Evolutionary conservation across 148 eudicot genomes (phyloP), one percentile per base, ranked within the genome.

Genomic region (Fallopia convolvulus): DNA sequence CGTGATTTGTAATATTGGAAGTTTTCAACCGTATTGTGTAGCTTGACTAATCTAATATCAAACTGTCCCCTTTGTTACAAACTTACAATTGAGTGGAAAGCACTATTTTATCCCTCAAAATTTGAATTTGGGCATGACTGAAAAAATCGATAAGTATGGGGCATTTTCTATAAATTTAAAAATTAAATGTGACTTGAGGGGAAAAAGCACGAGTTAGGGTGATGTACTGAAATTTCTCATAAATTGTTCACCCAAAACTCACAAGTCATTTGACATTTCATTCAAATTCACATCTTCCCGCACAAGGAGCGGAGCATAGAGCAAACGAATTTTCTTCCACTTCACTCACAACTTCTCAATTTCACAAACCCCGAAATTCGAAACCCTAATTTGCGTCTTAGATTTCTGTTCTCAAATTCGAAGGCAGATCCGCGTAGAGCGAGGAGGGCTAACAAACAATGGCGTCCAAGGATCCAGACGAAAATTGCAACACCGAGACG

Each of bases 401-500:
- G 36, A 61, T 61, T 55, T 20, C 8, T 33, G 36, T 61, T 39
- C 70, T 17, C 39, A 61, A 33, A 68, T 68, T 68, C 12, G 72
- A 68, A 36, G 72, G 15, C 20, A 14, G 72, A 36, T 66, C 20
- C 11, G 44, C 4, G 17, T 33, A 68, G 44, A 68, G 20, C 46
- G 42, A 66, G 72, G 70, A n/a, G n/a, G n/a, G n/a, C n/a, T n/a
- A n/a, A 2, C 11, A 7, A 36, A 14, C 68, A 60, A 86, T 86
- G 86, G 80, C 79, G 32, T 75, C 83, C 41, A 77, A 81, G 75
- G 82, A 70, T 12, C 82, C 56, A 2, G 76, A 86, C 8, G 89
- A 83, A 8, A 79, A 77, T 56, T 75, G 80, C 79, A 79, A 77
- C 89, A 81, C 83, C 8, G 88, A 86, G 39, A 88, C 87, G 53